Percentiles rank a stretch among this genome's conserved stretches.
Conservation (phyloP, 2,329 filamentous ascomycete species). For the Xylariaceae sp. region DNA sequence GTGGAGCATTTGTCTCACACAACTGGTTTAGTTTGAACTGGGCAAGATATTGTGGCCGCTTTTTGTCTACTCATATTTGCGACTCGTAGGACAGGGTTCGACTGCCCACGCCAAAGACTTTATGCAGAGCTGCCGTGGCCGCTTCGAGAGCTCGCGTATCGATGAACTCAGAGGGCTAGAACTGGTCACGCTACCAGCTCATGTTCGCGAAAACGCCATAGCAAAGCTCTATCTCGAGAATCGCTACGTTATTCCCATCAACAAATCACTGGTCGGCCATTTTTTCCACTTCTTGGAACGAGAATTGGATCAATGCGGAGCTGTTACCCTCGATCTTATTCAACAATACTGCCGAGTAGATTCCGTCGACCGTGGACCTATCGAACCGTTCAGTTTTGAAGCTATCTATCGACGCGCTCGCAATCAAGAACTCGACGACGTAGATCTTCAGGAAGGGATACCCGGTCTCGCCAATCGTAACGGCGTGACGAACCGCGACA, state of each 20-base stretch:
- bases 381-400: slow-evolving; percentile 58
- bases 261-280: slow-evolving; percentile 73
- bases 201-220: slow-evolving; percentile 70
- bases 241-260: slow-evolving; percentile 88
- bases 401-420: slow-evolving; percentile 54
- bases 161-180: slow-evolving; percentile 76
- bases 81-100: slow-evolving; percentile 68
- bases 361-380: slow-evolving; percentile 54
- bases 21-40: slow-evolving; percentile 65
- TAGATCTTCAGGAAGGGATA: slow-evolving; percentile 60
- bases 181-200: slow-evolving; percentile 67
- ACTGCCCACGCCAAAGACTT: slow-evolving; percentile 67
- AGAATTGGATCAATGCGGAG: slow-evolving; percentile 75
- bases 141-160: slow-evolving; percentile 71
- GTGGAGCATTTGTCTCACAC: slow-evolving; percentile 8
- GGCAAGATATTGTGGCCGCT: slow-evolving; percentile 84
- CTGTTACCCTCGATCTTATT: slow-evolving; percentile 70
- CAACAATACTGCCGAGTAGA: slow-evolving; percentile 54
- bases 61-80: slow-evolving; percentile 88
- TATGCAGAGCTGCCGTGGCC: slow-evolving; percentile 57
- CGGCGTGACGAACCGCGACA: slow-evolving; percentile 55
- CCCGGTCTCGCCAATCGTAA: slow-evolving; percentile 51
- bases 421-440: slow-evolving; percentile 57
- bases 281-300: slow-evolving; percentile 84
- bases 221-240: slow-evolving; percentile 77